Conservation (phyloP, 257 asterid species). For the Ophiorrhiza pumila region DNA sequence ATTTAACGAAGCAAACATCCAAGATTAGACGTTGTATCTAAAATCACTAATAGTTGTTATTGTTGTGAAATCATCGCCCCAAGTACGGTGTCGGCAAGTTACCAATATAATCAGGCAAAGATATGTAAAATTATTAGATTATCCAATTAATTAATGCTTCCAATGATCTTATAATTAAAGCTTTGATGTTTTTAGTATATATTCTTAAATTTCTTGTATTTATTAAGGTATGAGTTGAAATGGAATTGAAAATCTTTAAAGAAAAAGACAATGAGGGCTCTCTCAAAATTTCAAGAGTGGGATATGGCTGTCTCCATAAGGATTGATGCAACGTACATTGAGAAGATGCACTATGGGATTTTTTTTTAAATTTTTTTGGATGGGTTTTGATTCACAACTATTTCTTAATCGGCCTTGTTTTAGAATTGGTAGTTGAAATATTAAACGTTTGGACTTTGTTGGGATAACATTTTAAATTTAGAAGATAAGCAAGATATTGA, state of each 20-base stretch:
- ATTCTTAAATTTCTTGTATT: background rate
- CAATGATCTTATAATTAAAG: background rate
- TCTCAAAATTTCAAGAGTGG: background rate
- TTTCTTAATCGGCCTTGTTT: too few species aligned
- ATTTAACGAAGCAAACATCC: background rate
- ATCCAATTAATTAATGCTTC: too few species aligned
- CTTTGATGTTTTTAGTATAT: background rate
- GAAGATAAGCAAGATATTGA: background rate
- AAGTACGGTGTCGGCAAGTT: conserved; percentile 5
- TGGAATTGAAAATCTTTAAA: background rate
- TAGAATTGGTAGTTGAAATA: background rate
- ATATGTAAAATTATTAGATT: background rate
- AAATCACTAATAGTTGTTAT: background rate
- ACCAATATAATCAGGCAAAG: background rate
- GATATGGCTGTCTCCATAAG: background rate
- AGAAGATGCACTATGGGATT: background rate
- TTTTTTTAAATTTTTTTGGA: background rate
- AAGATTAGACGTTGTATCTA: background rate
- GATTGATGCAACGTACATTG: background rate
- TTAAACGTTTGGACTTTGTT: background rate
- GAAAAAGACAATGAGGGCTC: background rate
- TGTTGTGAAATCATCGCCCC: conserved; percentile 1
- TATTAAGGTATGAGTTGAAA: background rate
- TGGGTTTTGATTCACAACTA: too few species aligned
- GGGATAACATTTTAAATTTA: background rate